phyloP scores from a whole-genome alignment of 2,329 filamentous ascomycete species.

The Ascochyta fabae region DNA sequence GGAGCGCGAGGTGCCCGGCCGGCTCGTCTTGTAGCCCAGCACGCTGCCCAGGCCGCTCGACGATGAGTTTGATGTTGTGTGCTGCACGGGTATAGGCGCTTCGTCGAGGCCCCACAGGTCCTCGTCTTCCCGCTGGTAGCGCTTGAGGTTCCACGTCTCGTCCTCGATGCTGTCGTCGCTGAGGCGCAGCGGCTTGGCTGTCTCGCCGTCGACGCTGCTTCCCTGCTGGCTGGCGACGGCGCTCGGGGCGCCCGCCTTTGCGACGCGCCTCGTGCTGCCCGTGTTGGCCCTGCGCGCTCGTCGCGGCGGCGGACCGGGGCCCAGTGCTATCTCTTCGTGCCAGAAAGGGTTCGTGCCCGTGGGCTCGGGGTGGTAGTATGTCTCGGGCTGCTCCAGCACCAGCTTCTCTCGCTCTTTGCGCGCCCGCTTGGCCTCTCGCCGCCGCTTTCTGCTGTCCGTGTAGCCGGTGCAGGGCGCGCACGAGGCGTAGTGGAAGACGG shows the following conservation, averaged over 20 bases:
- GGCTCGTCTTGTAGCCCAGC: conserved; percentile 22
- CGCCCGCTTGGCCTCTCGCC: conserved; percentile 72
- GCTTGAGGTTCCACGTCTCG: conserved; percentile 74
- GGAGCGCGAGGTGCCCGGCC: conserved; percentile 41
- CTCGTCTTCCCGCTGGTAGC: conserved; percentile 88
- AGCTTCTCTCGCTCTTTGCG: conserved; percentile 69
- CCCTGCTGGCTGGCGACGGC: conserved; percentile 54
- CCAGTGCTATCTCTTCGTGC: conserved; percentile 83
- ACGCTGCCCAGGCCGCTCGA: conserved; percentile 39
- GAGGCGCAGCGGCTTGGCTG: conserved; percentile 30
- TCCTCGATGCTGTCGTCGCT: conserved; percentile 47
- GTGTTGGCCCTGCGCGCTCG: conserved; percentile 62
- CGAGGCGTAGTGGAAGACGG: conserved; percentile 77
- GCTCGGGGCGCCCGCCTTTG: conserved; percentile 62
- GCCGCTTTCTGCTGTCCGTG: conserved; percentile 71
- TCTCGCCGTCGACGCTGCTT: conserved; percentile 46
- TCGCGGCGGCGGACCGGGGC: conserved; percentile 74
- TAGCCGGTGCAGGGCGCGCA: conserved; percentile 80
- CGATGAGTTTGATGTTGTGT: conserved; percentile 38
- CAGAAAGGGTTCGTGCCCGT: conserved; percentile 90
- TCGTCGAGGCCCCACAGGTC: conserved; percentile 77
- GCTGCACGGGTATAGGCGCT: conserved; percentile 39
- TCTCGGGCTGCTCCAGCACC: conserved; percentile 72
- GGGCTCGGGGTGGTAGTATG: conserved; percentile 80
- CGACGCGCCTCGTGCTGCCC: conserved; percentile 62